Conservation (phyloP, 2,329 filamentous ascomycete species). For the Diaporthe sp. region DNA sequence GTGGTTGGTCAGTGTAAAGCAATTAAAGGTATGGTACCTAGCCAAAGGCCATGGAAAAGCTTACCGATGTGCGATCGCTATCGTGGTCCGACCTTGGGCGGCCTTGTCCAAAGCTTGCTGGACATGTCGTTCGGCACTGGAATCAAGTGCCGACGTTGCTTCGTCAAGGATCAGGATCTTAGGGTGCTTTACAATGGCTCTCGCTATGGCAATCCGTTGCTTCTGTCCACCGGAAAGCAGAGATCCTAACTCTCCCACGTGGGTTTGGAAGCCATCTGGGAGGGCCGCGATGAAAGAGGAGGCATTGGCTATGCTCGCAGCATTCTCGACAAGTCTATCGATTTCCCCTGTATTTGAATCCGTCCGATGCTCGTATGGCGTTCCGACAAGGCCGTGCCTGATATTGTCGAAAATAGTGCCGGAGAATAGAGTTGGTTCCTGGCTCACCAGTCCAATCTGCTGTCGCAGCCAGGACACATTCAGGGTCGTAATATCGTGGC, state of each 20-base stretch:
- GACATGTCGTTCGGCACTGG: slow-evolving; percentile 93
- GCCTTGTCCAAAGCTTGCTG: slow-evolving; percentile 94
- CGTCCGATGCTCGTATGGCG: slow-evolving; percentile 76
- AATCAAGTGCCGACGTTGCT: slow-evolving; percentile 86
- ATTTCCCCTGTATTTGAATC: slow-evolving; percentile 75
- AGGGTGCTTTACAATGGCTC: slow-evolving; percentile 90
- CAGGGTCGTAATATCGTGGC: slow-evolving; percentile 82
- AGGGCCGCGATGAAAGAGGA: slow-evolving; percentile 89
- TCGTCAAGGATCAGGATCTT: slow-evolving; percentile 95
- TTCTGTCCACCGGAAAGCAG: slow-evolving; percentile 95
- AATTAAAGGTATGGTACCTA: background rate
- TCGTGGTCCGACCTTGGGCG: slow-evolving; percentile 89
- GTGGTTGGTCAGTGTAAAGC: background rate
- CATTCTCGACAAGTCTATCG: slow-evolving; percentile 76
- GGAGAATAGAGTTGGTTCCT: slow-evolving; percentile 92
- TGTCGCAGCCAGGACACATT: slow-evolving; percentile 93
- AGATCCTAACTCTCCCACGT: slow-evolving; percentile 94
- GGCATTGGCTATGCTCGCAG: slow-evolving; percentile 91
- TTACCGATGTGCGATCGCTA: slow-evolving; percentile 87
- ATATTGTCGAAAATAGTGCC: slow-evolving; percentile 94
- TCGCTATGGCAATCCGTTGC: slow-evolving; percentile 94
- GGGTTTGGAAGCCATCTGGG: slow-evolving; percentile 91
- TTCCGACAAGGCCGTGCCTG: slow-evolving; percentile 88
- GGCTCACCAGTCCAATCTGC: slow-evolving; percentile 92
- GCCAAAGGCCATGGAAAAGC: background rate